These are phyloP conservation scores for Diaporthe australafricana DNA, from an alignment of 2,329 filamentous ascomycete genomes.

Conservation along the genomic window DNA sequence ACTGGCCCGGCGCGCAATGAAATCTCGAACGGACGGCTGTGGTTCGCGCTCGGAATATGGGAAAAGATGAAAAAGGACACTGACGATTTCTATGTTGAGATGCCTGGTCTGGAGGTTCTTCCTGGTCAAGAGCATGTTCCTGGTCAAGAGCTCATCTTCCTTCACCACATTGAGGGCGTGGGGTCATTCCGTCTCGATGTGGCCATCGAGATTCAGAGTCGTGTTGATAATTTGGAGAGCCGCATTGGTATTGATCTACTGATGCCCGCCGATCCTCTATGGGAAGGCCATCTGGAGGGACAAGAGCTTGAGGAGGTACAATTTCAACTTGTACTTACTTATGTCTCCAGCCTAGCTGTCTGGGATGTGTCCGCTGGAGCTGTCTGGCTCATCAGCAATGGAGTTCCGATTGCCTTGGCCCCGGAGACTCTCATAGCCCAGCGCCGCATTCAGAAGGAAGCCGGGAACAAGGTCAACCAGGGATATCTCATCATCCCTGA, in stretches of 20 bases:
- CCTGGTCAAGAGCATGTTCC: no score
- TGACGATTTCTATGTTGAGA: not conserved
- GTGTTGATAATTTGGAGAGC: not conserved
- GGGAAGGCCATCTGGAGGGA: not conserved
- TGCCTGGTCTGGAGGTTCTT: no score
- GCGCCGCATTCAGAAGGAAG: not conserved
- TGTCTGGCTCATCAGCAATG: not conserved
- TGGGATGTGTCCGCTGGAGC: not conserved
- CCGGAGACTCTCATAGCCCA: not conserved
- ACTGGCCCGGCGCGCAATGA: not conserved
- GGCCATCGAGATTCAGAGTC: not conserved
- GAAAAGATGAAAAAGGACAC: not conserved
- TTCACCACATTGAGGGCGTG: not conserved
- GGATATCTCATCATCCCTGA: not conserved
- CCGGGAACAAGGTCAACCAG: not conserved
- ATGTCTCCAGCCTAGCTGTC: not conserved
- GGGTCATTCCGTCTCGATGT: not conserved
- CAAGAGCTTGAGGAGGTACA: not conserved
- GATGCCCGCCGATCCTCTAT: not conserved
- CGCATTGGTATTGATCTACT: not conserved
- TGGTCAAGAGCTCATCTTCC: no score
- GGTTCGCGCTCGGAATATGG: not conserved
- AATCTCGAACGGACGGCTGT: not conserved
- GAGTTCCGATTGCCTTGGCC: not conserved
- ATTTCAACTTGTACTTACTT: not conserved